Base-by-base conservation (phyloP, 805 yeast genomes). In the Ogataea methanolica region DNA sequence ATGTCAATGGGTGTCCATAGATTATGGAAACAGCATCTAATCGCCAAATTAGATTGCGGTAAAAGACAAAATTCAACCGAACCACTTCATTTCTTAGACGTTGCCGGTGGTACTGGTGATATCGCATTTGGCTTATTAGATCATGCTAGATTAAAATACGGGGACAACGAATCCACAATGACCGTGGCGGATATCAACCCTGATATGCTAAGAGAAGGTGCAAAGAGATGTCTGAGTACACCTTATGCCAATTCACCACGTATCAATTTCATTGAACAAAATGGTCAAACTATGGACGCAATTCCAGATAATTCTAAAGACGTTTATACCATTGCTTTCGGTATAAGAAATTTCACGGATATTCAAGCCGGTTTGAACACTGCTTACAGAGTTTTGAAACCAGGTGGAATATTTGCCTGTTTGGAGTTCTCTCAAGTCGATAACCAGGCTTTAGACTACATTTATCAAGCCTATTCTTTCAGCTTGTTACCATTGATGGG, bases 101-200 rank as follows among this genome's bases (percentile, higher is more conserved):
- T 94, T 48, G 99, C 99, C 26, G 99, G 99, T 50, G 99, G 99
- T 22, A 89, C 98, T 11, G 99, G 99, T 41, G 99, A 94, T 63
- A 92, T 94, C 68, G 99, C 99, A 1, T 89, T 89, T 69, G 95
- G 99, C 2, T 76, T 94, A 53, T 73, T 94, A 52, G 96, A 90
- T 60, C 96, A 94, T 68, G 98, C 98, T 9, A 82, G 84, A 53
- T 68, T 73, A 36, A 79, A 82, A 52, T 88, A 82, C 62, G 83
- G 85, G 48, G 99, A 94, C 69, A 75, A 68, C 36, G 72, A 74
- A 51, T 80, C 89, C 33, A 80, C 83, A 23, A 94, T 94, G 94
- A 88, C 91, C 8, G 80, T 94, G 42, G 95, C 89, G 5, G 99
- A 94, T 68, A 94, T 94, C 69, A 94, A 94, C 65, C 82, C 96